These are phyloP conservation scores for Sherardia arvensis DNA, from an alignment of 257 asterid genomes.

Conservation along the genomic window DNA sequence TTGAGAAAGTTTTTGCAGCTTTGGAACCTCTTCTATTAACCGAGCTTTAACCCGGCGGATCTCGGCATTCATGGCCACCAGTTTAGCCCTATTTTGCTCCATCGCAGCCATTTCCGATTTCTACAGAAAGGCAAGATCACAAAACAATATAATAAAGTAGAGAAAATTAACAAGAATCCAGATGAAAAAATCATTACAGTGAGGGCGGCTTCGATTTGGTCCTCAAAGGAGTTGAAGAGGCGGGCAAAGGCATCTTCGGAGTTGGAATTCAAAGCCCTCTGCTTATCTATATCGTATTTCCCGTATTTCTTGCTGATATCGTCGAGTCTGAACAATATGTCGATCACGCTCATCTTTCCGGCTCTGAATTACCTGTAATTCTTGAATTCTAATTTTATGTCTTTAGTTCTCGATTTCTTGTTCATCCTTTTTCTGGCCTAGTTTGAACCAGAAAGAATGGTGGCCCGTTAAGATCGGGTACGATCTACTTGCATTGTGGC, in stretches of 20 bases:
- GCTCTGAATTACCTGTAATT: too few species aligned
- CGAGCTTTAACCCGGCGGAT: constrained; percentile 77
- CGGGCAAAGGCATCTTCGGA: constrained; percentile 67
- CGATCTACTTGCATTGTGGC: constrained; percentile 8
- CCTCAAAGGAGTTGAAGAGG: constrained; percentile 53
- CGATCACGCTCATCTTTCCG: constrained; percentile 68
- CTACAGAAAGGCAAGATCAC: constrained; percentile 14
- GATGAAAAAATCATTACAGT: constrained; percentile 32
- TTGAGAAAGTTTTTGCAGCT: constrained; percentile 61
- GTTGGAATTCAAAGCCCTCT: constrained; percentile 28
- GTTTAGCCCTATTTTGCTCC: constrained; percentile 78
- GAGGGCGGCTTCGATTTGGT: constrained; percentile 58
- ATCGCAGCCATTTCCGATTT: constrained; percentile 53
- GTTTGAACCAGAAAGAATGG: constrained; percentile 17
- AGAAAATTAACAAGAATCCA: too few species aligned
- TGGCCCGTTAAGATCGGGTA: constrained; percentile 43
- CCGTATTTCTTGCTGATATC: constrained; percentile 71
- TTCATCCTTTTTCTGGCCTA: neutral
- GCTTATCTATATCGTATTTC: constrained; percentile 75
- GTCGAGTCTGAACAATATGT: constrained; percentile 68
- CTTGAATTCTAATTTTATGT: too few species aligned
- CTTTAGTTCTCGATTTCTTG: too few species aligned
- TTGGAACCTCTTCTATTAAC: constrained; percentile 73
- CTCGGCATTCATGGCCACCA: constrained; percentile 87
- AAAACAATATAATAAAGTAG: too few species aligned